Base-by-base conservation (phyloP, 495 filamentous ascomycete genomes). In the Geoglossum glabrum region DNA sequence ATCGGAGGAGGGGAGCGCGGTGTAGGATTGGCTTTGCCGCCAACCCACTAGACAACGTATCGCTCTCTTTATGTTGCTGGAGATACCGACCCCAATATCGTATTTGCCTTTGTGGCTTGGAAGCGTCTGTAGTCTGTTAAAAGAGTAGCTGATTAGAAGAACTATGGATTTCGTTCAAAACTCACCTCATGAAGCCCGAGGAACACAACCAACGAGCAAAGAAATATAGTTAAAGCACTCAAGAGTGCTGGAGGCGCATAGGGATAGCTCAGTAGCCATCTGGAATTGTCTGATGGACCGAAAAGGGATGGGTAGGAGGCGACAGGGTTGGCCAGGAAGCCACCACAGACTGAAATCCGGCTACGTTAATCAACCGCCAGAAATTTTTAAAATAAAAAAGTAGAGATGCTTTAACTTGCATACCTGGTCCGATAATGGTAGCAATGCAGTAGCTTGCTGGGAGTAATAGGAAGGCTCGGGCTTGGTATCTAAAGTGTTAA, bases 361-460 rank as follows among this genome's bases (percentile, higher is more conserved):
- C n/a, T n/a, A n/a, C n/a, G n/a, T n/a, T n/a, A n/a, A n/a, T n/a
- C n/a, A n/a, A n/a, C n/a, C n/a, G n/a, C n/a, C n/a, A n/a, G n/a
- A n/a, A n/a, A n/a, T n/a, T n/a, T n/a, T n/a, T n/a, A n/a, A n/a
- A n/a, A n/a, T n/a, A n/a, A n/a, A n/a, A n/a, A n/a, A n/a, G n/a
- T n/a, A n/a, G n/a, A n/a, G n/a, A n/a, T n/a, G n/a, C n/a, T n/a
- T n/a, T n/a, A n/a, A n/a, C n/a, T n/a, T n/a, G n/a, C n/a, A n/a
- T n/a, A n/a, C n/a, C 73, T 62, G 77, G 78, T 4, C 85, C 86
- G 61, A 87, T 78, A 55, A 90, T 83, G 26, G 87, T 81, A 0
- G 85, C 86, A 59, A 88, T 75, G 63, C 88, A 90, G 60, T 86
- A 88, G 45, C 80, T 84, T 75, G 90, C 81, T 0, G 87, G 87